Base-by-base conservation (phyloP, 139 green algal genomes). In the Pycnococcus provasolii region DNA sequence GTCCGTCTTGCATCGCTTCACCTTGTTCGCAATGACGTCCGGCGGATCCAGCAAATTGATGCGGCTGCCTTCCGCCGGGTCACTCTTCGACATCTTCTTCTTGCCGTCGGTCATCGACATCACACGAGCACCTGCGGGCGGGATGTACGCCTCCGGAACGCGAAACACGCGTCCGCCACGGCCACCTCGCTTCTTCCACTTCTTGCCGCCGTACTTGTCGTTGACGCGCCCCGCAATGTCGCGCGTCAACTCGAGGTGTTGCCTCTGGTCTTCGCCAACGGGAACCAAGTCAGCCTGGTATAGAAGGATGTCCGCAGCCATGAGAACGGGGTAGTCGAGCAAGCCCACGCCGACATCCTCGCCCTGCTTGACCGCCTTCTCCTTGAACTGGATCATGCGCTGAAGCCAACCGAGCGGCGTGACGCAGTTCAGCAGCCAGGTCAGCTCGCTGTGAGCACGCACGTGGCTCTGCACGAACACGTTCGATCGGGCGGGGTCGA, bases 361-460 rank as follows among this genome's bases (percentile, higher is more conserved):
- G 4, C 84, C 87, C 78, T 87, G 86, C 79, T 93, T 91, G 8
- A 79, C 60, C 4, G 80, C 77, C 78, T 98, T 98, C 76, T 97
- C 92, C 81, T 97, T 90, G 82, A 92, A 97, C 75, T 98, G 92
- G 61, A 97, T 96, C 91, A 97, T 97, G 54, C 86, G 80, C 40
- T 88, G 78, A 11, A 99, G 85, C 93, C 92, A 97, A 2, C 86
- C 89, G 5, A 98, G 87, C 41, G 91, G 91, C 4, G 89, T 95
- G 5, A 82, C 72, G 77, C 91, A 97, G 60, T 79, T 86, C 58
- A 97, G 88, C 75, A 97, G 80, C 91, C 91, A 97, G 6, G 81
- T 77, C 54, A 97, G 84, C 83, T 97, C 92, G 4, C 84, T 79
- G 71, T 97, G 91, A 0, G 92, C 91, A 1, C 77, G 59, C 11